Evolutionary conservation across 495 filamentous ascomycete genomes (phyloP).

Genomic region (Aspergillus homomorphus): DNA sequence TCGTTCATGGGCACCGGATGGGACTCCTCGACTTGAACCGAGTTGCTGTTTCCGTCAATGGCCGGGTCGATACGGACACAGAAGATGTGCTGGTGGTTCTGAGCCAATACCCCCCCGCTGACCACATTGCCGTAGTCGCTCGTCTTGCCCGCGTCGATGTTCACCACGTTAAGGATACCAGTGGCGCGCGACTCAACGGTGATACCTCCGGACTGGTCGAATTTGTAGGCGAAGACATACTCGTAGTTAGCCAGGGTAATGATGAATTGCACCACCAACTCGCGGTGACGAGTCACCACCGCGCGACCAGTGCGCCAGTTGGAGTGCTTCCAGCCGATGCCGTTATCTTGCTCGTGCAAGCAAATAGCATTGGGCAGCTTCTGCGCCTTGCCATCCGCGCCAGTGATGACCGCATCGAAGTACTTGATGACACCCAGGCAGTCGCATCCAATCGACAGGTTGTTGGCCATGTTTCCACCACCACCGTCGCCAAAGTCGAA

Average conservation of each 20-base stretch:
- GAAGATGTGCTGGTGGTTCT: slow-evolving; percentile 91
- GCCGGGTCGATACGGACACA: slow-evolving; percentile 84
- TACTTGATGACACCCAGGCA: slow-evolving; percentile 69
- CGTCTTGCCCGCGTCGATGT: slow-evolving; percentile 64
- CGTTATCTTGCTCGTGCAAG: slow-evolving; percentile 68
- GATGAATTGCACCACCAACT: slow-evolving; percentile 70
- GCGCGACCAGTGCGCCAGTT: slow-evolving; percentile 68
- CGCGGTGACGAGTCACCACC: slow-evolving; percentile 58
- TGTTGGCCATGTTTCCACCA: slow-evolving; percentile 66
- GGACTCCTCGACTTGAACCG: slow-evolving; percentile 69
- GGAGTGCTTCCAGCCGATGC: slow-evolving; percentile 69
- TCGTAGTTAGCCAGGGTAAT: slow-evolving; percentile 83
- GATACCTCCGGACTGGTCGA: slow-evolving; percentile 82
- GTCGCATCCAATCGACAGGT: slow-evolving; percentile 66
- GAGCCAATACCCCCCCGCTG: slow-evolving; percentile 77
- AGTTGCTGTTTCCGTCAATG: slow-evolving; percentile 72
- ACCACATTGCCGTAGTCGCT: slow-evolving; percentile 78
- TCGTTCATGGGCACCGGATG: slow-evolving; percentile 66
- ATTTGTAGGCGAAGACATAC: slow-evolving; percentile 83
- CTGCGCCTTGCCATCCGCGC: slow-evolving; percentile 51
- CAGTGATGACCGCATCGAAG: slow-evolving; percentile 57
- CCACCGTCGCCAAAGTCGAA: slow-evolving; percentile 73
- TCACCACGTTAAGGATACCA: slow-evolving; percentile 82
- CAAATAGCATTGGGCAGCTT: slow-evolving; percentile 63
- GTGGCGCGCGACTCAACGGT: slow-evolving; percentile 82